Evolutionary conservation across 345 rosid genomes (phyloP), one percentile per base, ranked within the genome.

Genomic region (Excoecaria cochinchinensis): DNA sequence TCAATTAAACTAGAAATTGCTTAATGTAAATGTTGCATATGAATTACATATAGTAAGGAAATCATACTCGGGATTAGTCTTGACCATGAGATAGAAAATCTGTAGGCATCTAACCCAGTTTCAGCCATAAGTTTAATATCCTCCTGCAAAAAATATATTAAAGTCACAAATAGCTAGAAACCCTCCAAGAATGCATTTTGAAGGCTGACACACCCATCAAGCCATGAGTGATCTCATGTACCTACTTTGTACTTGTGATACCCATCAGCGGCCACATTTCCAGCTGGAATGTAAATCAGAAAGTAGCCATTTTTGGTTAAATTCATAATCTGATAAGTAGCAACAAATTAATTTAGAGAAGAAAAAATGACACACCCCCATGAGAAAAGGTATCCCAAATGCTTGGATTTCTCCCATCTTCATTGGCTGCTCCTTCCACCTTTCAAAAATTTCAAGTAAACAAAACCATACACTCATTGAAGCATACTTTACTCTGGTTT

Each of bases 31-130:
- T 62, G 22, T 4, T 36, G 16, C 48, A 17, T 5, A 40, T 10
- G 48, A 17, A 13, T 39, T 63, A 31, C 31, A 31, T 31, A 44
- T 44, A 0, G 19, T 7, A 3, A 61, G 16, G 53, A 52, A 3
- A 53, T n/a, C 77, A 14, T 86, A 90, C 97, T 76, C 22, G 91
- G 97, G 68, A 90, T 86, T 62, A 92, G 92, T 70, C 95, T 89
- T 46, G 95, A 87, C 94, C 92, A 90, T 19, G 97, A 90, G 74
- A 90, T 92, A 63, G 95, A 90, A 82, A 89, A 90, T 77, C 89
- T 86, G 72, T 87, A 92, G 71, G 90, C 94, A 39, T 89, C 90
- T 50, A 90, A 76, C n/a, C 92, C 90, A 16, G 82, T 84, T 40
- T 86, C 87, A 65, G 61, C 89, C 95, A 92, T 92, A 63, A 92